Base-by-base conservation (phyloP, 306 rosid genomes). In the Luffa acutangula region DNA sequence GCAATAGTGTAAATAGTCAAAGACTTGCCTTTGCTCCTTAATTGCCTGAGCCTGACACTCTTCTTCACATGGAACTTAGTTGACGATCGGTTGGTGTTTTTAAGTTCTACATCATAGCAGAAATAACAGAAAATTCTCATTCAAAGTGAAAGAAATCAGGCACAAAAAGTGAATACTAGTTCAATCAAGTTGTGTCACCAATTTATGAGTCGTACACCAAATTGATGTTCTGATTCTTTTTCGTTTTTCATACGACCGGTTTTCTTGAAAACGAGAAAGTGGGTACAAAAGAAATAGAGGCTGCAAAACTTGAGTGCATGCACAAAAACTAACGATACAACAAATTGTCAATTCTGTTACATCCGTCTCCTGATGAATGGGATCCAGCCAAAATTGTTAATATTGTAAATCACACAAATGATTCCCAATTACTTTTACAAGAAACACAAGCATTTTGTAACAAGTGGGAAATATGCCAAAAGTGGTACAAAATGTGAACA, bases 11-110 rank as follows among this genome's bases (percentile, higher is more conserved):
- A n/a, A n/a, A 39, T 34, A 36, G 36, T 17, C 12, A 4, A 53
- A 53, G 15, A 31, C 80, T 77, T 77, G 80, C 80, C 80, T 77
- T 77, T 33, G 36, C 56, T 58, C 80, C 42, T 77, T 20, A 58
- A 59, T 77, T 58, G 67, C 34, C 43, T 58, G 56, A 77, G 80
- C 56, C 56, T 42, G 0, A 77, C 42, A 25, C 70, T 77, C 80
- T 77, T 77, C 56, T 77, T 77, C 80, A 77, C 34, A 37, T 8
- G 67, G 42, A 77, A 77, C 56, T 77, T 77, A 21, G 52, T 77
- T 1, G 80, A 58, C 12, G 15, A 3, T 43, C 41, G 17, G 11
- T 58, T 41, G 25, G 80, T 21, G 70, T 77, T 59, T 77, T 77
- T 77, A 77, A 46, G 57, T 39, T 25, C 80, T 77, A 12, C 65